Percentiles rank a stretch among this genome's conserved stretches.
Evolutionary conservation across 768 basidiomycete species (phyloP).

Genomic region (Candolleomyces efflorescens): DNA sequence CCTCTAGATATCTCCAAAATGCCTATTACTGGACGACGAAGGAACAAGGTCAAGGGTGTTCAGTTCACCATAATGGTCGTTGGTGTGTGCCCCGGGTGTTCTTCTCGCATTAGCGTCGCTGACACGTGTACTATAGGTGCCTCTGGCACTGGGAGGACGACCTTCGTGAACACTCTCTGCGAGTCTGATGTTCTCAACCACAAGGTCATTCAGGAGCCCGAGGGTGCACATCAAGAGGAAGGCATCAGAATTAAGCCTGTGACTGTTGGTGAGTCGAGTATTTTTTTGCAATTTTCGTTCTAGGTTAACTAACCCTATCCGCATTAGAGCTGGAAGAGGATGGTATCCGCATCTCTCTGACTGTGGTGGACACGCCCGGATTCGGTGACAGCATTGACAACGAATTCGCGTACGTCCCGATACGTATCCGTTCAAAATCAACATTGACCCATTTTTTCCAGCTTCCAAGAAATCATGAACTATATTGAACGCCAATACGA

Average conservation of each 20-base stretch:
- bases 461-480: constrained; percentile 84
- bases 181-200: constrained; percentile 73
- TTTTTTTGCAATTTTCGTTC: background rate
- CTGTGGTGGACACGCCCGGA: constrained; percentile 89
- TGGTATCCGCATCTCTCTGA: constrained; percentile 83
- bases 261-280: constrained; percentile 59
- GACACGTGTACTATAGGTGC: constrained; percentile 48
- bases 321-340: constrained; percentile 83
- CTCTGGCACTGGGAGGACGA: constrained; percentile 84
- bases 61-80: constrained; percentile 89
- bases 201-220: constrained; percentile 59
- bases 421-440: constrained; percentile 7
- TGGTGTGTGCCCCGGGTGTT: constrained; percentile 45
- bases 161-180: constrained; percentile 90
- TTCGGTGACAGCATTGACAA: constrained; percentile 93
- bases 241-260: constrained; percentile 76
- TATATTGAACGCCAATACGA: constrained; percentile 92
- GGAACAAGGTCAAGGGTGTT: constrained; percentile 85
- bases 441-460: constrained; percentile 21
- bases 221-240: constrained; percentile 73
- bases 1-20: constrained; percentile 21
- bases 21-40: constrained; percentile 48
- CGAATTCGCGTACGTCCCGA: constrained; percentile 64
- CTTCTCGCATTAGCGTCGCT: background rate
- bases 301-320: background rate